phyloP scores from a whole-genome alignment of 1,139 yeast species.

The Scheffersomyces segobiensis region DNA sequence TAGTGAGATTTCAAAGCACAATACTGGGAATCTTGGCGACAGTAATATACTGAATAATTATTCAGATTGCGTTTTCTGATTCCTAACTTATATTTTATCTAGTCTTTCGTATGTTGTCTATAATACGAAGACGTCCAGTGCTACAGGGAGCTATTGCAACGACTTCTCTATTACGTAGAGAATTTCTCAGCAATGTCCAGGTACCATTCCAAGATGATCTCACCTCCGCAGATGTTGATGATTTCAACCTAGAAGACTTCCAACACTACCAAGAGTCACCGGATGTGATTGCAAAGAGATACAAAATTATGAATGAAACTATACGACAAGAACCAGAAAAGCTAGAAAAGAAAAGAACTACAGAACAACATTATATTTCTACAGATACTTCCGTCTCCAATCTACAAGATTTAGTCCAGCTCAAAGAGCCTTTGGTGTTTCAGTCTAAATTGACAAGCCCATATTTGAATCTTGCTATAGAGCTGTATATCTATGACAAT shows the following conservation, averaged over 20 bases:
- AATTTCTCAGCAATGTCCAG: constrained; percentile 14
- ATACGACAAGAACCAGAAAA: not conserved
- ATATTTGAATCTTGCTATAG: constrained; percentile 75
- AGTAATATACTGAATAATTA: not conserved
- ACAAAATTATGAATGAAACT: constrained; percentile 1
- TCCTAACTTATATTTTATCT: not conserved
- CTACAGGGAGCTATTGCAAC: not conserved
- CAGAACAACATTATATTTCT: not conserved
- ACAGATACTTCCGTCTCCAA: not conserved
- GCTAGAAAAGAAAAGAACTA: not conserved
- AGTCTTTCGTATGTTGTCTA: not conserved
- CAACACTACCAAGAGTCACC: constrained; percentile 40
- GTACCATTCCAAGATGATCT: constrained; percentile 46
- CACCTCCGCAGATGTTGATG: constrained; percentile 32
- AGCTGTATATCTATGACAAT: constrained; percentile 68
- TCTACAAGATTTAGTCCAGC: constrained; percentile 14
- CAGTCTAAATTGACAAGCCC: constrained; percentile 60
- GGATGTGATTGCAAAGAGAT: constrained; percentile 18
- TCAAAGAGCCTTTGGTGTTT: constrained; percentile 39
- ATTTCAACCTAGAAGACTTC: constrained; percentile 41
- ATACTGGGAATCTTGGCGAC: not conserved
- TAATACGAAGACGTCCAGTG: not conserved
- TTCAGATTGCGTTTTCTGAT: not conserved
- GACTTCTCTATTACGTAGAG: constrained; percentile 4
- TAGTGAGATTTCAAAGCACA: not conserved